Base-by-base conservation (phyloP, 2,329 filamentous ascomycete genomes). In the Colletotrichum cuscutae region DNA sequence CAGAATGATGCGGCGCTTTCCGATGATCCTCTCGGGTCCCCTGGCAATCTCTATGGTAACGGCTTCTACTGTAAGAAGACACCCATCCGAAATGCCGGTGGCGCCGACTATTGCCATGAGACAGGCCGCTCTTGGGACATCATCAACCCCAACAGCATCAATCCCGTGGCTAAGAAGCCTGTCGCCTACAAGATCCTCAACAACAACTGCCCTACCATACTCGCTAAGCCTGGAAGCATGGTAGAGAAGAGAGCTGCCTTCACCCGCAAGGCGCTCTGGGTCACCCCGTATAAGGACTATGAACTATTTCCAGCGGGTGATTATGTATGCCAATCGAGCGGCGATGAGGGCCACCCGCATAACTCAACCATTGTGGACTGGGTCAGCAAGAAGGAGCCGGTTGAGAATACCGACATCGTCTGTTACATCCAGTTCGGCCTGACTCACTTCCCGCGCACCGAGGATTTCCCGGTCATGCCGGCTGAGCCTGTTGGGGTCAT, bases 31-130 rank as follows among this genome's bases (percentile, higher is more conserved):
- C 88, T 93, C 0, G 92, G 93, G 11, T 92, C 89, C 60, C 82
- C 85, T 11, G 91, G 93, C 80, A 95, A 95, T 81, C 89, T 87
- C 68, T 92, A 93, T 80, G 93, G 93, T 73, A 95, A 95, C 78
- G 93, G 91, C 6, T 95, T 94, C 81, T 94, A 78, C 72, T 77
- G 74, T 73, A 77, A 76, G 62, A 78, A 77, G 76, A 80, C 78
- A 30, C 71, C 75, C 15, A 75, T 80, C 13, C 72, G 69, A 1
- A 79, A 75, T 8, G 71, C 78, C 37, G 76, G 71, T n/a, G 76
- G 75, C 6, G 76, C 74, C 26, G 60, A 73, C 52, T 79, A 80
- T 74, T 61, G 35, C 49, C 46, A 56, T 30, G 75, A 75, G 54
- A 68, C 68, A 5, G 70, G 66, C 37, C 67, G 74, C 8, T 49